phyloP scores from a whole-genome alignment of 176 grass and related monocot genomes.

The Aegilops sharonensis region DNA sequence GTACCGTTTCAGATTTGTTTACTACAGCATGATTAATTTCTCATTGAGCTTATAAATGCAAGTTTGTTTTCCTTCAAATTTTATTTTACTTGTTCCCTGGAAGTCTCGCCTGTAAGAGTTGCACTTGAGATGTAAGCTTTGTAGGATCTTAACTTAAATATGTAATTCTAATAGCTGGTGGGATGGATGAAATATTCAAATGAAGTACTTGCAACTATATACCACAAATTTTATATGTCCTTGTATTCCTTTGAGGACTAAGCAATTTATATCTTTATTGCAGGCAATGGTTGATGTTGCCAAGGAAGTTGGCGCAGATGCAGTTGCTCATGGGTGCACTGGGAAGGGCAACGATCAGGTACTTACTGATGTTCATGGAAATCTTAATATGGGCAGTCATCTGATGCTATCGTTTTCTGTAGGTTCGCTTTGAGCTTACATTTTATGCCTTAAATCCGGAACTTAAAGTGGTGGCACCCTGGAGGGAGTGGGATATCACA shows the following conservation, averaged over 20 bases:
- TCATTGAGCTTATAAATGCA: not conserved
- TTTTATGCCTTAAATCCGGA: slow-evolving; percentile 94
- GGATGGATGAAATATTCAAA: slow-evolving; percentile 9
- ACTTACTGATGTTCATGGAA: slow-evolving; percentile 4
- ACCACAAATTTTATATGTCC: not conserved
- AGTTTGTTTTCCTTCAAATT: not conserved
- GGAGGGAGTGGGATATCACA: slow-evolving; percentile 98
- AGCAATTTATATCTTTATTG: slow-evolving; percentile 28
- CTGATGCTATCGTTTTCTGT: slow-evolving; percentile 37
- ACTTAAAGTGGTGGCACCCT: slow-evolving; percentile 94
- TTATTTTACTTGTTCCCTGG: not conserved
- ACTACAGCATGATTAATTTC: slow-evolving; percentile 5
- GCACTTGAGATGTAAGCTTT: not conserved
- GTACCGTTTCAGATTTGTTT: not conserved
- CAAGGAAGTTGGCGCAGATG: slow-evolving; percentile 89
- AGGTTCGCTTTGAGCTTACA: slow-evolving; percentile 98
- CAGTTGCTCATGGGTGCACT: slow-evolving; percentile 89
- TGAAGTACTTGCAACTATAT: slow-evolving; percentile 6
- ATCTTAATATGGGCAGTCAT: slow-evolving; percentile 28
- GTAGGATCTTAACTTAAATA: not conserved
- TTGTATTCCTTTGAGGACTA: slow-evolving; percentile 6
- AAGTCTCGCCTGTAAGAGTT: not conserved
- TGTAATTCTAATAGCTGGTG: not conserved
- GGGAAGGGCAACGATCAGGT: slow-evolving; percentile 99
- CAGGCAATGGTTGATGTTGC: slow-evolving; percentile 98